Conservation (phyloP, 495 filamentous ascomycete species). For the Penicillium bovifimosum region DNA sequence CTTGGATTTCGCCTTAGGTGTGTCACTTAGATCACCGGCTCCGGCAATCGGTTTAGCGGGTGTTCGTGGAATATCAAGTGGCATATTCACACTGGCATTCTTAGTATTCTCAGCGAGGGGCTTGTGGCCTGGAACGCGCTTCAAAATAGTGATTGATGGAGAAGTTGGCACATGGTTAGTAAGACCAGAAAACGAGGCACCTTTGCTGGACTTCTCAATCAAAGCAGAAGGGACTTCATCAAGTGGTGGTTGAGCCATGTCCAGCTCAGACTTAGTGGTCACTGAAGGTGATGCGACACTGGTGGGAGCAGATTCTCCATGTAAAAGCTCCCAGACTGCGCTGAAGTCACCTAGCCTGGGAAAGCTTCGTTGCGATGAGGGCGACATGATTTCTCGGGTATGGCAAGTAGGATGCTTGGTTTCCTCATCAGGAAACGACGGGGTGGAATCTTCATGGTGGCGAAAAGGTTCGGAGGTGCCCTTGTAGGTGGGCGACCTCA, state of each 20-base stretch:
- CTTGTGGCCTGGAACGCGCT: not conserved
- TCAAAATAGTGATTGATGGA: conserved; percentile 5
- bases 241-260: not conserved
- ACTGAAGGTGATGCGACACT: not conserved
- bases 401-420: conserved; percentile 5
- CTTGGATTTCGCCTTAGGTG: conserved; percentile 9
- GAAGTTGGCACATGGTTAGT: not conserved
- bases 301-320: conserved; percentile 4
- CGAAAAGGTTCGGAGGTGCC: conserved; percentile 8
- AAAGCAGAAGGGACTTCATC: conserved; percentile 11
- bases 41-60: conserved; percentile 8
- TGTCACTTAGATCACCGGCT: conserved; percentile 2
- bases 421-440: conserved; percentile 1
- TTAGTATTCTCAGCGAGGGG: not conserved
- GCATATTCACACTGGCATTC: not conserved
- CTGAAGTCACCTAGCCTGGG: conserved; percentile 36
- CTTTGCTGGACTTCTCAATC: conserved; percentile 12
- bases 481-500: conserved; percentile 34
- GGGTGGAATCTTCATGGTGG: conserved; percentile 2
- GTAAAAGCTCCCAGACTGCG: conserved; percentile 33
- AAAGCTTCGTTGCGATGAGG: conserved; percentile 5
- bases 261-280: not conserved
- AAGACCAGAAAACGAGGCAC: not conserved
- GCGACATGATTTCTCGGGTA: not conserved
- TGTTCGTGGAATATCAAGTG: conserved; percentile 6